A percentile compares a stretch with the other conserved stretches of the same genome.
These are phyloP conservation scores for Coemansia umbellata DNA, from an alignment of 192 early-diverging fungal species.

Conservation along the genomic window DNA sequence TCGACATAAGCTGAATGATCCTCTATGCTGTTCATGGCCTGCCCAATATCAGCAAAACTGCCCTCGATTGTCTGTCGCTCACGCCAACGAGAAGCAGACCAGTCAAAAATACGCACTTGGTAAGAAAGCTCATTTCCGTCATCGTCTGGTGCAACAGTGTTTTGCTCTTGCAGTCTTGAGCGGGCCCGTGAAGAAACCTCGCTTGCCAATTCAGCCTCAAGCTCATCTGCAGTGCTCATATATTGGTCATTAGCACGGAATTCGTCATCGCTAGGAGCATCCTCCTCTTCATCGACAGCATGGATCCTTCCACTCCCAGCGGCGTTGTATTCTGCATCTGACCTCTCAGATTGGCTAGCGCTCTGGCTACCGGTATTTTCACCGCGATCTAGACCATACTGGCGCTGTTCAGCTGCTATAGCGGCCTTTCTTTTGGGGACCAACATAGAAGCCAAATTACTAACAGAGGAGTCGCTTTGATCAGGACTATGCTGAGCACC, in stretches of 20 bases:
- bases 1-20: no score
- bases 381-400: neutral
- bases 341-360: constrained; percentile 26
- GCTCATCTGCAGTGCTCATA: neutral
- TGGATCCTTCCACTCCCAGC: constrained; percentile 9
- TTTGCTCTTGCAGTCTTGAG: neutral
- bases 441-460: neutral
- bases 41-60: neutral
- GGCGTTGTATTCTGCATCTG: neutral
- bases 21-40: neutral
- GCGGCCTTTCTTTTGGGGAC: constrained; percentile 5
- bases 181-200: neutral
- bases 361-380: constrained; percentile 59
- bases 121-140: constrained; percentile 60
- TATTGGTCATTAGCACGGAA: neutral
- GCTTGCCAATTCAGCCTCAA: neutral
- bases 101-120: constrained; percentile 48
- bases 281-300: neutral
- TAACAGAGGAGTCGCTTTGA: neutral
- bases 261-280: neutral
- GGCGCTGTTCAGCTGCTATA: constrained; percentile 1
- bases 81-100: constrained; percentile 46
- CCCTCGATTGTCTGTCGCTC: constrained; percentile 8
- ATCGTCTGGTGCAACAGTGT: constrained; percentile 8
- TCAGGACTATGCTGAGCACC: neutral